Evolutionary conservation across 768 basidiomycete genomes (phyloP), one percentile per base, ranked within the genome.

Genomic region (Pluteus cervinus): DNA sequence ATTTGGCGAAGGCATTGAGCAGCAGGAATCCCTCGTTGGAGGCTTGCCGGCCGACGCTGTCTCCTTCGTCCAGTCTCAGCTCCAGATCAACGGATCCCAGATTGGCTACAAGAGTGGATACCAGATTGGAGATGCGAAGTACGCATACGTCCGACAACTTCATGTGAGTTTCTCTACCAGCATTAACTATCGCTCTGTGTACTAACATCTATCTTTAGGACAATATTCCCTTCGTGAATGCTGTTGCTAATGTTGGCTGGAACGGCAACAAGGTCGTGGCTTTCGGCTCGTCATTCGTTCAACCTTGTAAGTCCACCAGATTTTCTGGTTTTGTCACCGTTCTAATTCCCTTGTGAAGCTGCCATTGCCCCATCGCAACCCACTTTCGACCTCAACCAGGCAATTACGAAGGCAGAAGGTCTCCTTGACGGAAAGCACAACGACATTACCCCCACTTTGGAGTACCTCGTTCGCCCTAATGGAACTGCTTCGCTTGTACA

Each of bases 271-370:
- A 62, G 45, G 61, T 66, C 12, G 54, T 58, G 23, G 51, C 66
- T 2, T 63, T 68, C 42, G 60, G 68, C 26, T 57, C 59, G 14
- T 68, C 61, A 4, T 71, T 71, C 48, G 55, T 65, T 29, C 55
- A 56, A 34, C 34, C 55, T 8, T 39, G 58, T 57, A 43, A 24
- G 61, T 48, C 16, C 15, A 2, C 16, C 36, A 20, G 22, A 43
- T 3, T 29, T 25, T 20, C 14, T 21, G 4, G 17, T 36, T 21
- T 3, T 14, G 22, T 21, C 12, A 14, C 20, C 29, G 4, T n/a
- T 21, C 15, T 22, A 9, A 33, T 36, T 10, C 24, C 9, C 22
- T 30, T 17, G 6, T 29, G 24, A 25, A 52, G 50, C 34, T 4
- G 43, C 42, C 24, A 50, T 57, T 22, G 52, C 67, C 3, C 44